These are phyloP conservation scores for Pleurotus salmoneostramineus DNA, from an alignment of 768 basidiomycete species.

Conservation along the genomic window DNA sequence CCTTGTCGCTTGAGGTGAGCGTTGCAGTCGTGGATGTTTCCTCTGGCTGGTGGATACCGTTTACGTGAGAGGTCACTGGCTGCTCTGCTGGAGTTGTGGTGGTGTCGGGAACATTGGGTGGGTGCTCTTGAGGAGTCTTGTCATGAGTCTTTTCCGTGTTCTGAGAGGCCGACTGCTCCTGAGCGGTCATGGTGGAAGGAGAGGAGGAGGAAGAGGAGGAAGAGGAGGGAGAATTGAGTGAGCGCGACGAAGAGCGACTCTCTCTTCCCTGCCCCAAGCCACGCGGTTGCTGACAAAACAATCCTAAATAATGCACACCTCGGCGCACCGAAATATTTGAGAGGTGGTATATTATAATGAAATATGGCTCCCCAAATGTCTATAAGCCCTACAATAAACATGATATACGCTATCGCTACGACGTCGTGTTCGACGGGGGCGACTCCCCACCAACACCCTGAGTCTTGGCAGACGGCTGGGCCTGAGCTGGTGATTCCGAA, in stretches of 20 bases:
- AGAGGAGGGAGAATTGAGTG: background rate
- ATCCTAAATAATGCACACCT: constrained; percentile 3
- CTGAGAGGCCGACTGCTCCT: constrained; percentile 3
- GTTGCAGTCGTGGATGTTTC: background rate
- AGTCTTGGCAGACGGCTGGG: constrained; percentile 7
- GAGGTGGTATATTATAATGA: background rate
- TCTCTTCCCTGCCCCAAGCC: constrained; percentile 3
- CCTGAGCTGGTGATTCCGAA: constrained; percentile 17
- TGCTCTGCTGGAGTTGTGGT: background rate
- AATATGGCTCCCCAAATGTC: background rate
- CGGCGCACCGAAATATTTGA: background rate
- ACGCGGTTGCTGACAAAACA: constrained; percentile 8
- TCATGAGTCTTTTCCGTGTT: background rate
- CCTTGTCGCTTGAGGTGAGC: background rate
- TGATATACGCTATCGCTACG: background rate
- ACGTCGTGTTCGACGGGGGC: background rate
- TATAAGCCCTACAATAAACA: background rate
- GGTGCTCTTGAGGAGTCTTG: background rate
- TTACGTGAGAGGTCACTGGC: background rate
- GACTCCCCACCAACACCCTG: background rate
- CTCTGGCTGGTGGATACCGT: constrained; percentile 1
- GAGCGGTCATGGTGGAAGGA: constrained; percentile 7
- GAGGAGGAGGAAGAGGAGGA: constrained; percentile 1
- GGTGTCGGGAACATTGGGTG: background rate
- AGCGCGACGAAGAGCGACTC: background rate